These are phyloP conservation scores for Phytopythium mirpurense DNA, from an alignment of 352 stramenopile species.

Conservation along the genomic window DNA sequence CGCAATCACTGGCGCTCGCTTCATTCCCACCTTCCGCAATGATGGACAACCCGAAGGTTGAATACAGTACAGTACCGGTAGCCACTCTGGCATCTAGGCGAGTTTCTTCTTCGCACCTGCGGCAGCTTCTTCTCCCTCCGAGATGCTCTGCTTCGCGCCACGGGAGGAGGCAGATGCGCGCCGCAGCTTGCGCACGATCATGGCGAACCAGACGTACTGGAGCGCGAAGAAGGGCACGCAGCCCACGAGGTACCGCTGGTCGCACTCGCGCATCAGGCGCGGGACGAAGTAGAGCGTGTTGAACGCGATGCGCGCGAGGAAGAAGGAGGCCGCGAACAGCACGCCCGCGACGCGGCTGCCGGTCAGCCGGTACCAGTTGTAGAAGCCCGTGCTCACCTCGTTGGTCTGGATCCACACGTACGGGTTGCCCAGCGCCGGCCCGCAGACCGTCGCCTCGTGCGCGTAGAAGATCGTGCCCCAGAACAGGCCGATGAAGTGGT, in stretches of 20 bases:
- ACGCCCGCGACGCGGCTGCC: constrained; percentile 44
- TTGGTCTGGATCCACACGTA: constrained; percentile 86
- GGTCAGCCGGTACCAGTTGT: constrained; percentile 77
- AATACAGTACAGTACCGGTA: no score
- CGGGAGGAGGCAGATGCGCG: no score
- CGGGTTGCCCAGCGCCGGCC: constrained; percentile 43
- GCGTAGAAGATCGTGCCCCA: constrained; percentile 56
- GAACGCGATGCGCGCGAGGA: constrained; percentile 62
- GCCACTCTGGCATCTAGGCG: neutral
- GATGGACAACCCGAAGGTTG: no score
- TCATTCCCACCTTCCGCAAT: neutral
- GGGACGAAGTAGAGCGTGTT: constrained; percentile 67
- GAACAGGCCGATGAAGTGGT: constrained; percentile 62
- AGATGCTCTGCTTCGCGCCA: no score
- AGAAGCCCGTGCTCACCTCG: constrained; percentile 75
- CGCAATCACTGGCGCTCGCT: no score
- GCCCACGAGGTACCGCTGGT: constrained; percentile 44
- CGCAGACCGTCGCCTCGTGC: constrained; percentile 55
- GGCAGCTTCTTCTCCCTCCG: neutral
- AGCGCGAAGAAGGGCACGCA: constrained; percentile 64
- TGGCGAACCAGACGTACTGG: constrained; percentile 73
- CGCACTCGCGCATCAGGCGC: constrained; percentile 30
- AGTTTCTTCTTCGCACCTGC: constrained; percentile 9
- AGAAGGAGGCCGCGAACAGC: constrained; percentile 60
- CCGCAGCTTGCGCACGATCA: constrained; percentile 58